Base-by-base conservation (phyloP, 192 early-diverging fungal species). In the Entrophospora sp. region DNA sequence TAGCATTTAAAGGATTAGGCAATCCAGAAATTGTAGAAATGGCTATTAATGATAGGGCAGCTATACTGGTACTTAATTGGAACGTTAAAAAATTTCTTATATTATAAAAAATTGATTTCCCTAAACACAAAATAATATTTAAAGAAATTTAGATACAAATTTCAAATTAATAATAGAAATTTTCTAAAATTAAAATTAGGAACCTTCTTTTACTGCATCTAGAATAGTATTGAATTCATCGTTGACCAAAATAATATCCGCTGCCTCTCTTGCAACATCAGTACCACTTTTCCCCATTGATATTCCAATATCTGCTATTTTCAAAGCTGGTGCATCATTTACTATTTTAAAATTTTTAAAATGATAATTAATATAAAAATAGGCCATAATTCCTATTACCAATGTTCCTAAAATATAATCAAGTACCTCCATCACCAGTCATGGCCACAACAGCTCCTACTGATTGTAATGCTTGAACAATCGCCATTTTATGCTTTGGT, bases 31-130 rank as follows among this genome's bases (percentile, higher is more conserved):
- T 69, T 5, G 92, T 95, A 12, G 91, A 80, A 27, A 91, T 65
- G 20, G 94, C 91, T 68, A 98, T 91, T 69, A 98, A 73, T 1
- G 89, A 80, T 57, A 98, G 77, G 2, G 96, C 96, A 13, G 96
- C 85, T 18, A 96, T 79, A 76, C 91, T 92, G 14, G 96, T 98
- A 75, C 89, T 91, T 18, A 98, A 81, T 75, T 98, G 96, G 78
- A 98, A 98, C 0, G 89, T 88, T 69, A 98, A 78, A 69, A 98
- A 98, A 69, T 98, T 94, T 75, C 94, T 90, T 61, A 98, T 92
- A 70, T 98, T 98, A 80, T 92, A 91, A 69, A 94, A 96, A 60
- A 98, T 98, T n/a, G 85, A 84, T 83, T 95, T 97, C 42, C 92
- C 87, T 87, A 56, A 22, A 20, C 5, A 20, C 2, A 22, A 32